Percentiles rank a stretch among this genome's conserved stretches.
These are phyloP conservation scores for Tetrastigma voinierianum DNA, from an alignment of 164 flowering plant genomes.

Conservation along the genomic window DNA sequence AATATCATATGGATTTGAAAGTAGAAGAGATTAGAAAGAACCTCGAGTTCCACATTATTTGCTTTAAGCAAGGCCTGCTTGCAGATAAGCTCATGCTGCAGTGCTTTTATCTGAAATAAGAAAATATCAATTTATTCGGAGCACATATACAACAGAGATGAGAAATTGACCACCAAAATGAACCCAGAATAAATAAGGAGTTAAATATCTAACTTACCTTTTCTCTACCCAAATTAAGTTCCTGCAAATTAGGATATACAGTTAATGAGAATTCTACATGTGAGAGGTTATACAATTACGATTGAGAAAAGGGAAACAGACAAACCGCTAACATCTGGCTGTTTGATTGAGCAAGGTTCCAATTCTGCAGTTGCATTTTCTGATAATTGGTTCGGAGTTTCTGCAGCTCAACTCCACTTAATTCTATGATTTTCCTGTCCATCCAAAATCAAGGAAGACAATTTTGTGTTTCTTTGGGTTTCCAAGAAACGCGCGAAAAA, in stretches of 20 bases:
- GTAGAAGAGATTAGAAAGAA: constrained; percentile 16
- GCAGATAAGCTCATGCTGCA: constrained; percentile 71
- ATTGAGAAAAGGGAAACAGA: background rate
- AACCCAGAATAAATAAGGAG: background rate
- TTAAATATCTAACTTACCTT: constrained; percentile 20
- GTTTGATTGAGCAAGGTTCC: constrained; percentile 51
- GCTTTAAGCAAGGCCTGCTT: constrained; percentile 54
- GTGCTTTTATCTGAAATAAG: constrained; percentile 50
- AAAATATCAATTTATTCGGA: constrained; percentile 1
- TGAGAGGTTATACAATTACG: background rate
- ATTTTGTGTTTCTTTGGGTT: background rate
- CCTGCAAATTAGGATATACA: constrained; percentile 23
- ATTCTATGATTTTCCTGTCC: constrained; percentile 38
- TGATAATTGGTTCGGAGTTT: constrained; percentile 29
- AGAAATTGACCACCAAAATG: background rate
- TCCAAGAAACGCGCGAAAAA: background rate
- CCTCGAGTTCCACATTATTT: constrained; percentile 47
- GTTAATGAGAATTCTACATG: background rate
- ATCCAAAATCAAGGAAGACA: constrained; percentile 13
- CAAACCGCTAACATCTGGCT: constrained; percentile 37
- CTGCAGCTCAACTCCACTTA: constrained; percentile 37
- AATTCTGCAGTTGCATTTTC: constrained; percentile 42
- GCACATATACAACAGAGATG: background rate
- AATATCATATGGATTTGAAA: background rate
- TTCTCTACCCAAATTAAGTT: constrained; percentile 38